Percentiles rank a stretch among this genome's conserved stretches.
These are phyloP conservation scores for Cytospora piceae DNA, from an alignment of 2,329 filamentous ascomycete genomes.

Conservation along the genomic window DNA sequence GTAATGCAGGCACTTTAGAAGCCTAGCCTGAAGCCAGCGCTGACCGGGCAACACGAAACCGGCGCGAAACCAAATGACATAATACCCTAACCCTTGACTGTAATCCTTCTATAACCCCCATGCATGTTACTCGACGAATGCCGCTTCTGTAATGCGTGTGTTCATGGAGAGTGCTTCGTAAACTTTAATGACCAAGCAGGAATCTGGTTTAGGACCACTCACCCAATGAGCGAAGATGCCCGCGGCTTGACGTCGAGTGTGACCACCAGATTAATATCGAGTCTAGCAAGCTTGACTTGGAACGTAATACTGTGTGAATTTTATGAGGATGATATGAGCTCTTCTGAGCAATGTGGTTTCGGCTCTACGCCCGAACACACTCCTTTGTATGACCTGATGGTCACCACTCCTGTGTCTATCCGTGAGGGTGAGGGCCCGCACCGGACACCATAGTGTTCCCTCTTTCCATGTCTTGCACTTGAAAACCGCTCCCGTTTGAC, in stretches of 20 bases:
- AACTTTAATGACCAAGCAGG: neutral
- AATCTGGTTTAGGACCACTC: neutral
- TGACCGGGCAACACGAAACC: conserved; percentile 61
- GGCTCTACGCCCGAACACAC: neutral
- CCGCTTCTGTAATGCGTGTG: too few species aligned
- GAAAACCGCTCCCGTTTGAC: neutral
- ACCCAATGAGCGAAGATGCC: neutral
- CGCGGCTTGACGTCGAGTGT: neutral
- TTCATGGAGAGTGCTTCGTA: too few species aligned
- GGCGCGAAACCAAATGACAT: conserved; percentile 54
- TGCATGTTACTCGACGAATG: too few species aligned
- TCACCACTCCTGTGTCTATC: neutral
- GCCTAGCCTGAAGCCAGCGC: conserved; percentile 22
- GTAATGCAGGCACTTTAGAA: conserved; percentile 21
- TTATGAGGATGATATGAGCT: neutral
- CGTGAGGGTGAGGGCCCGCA: neutral
- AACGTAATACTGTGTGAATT: neutral
- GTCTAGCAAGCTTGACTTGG: neutral
- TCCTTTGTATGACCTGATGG: neutral
- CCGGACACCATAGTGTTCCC: neutral
- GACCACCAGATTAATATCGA: neutral
- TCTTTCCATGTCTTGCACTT: neutral
- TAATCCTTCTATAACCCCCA: neutral
- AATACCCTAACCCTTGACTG: conserved; percentile 9
- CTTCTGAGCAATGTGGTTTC: neutral